phyloP scores from a whole-genome alignment of 2,329 filamentous ascomycete species.

The Scleromitrula shiraiana region DNA sequence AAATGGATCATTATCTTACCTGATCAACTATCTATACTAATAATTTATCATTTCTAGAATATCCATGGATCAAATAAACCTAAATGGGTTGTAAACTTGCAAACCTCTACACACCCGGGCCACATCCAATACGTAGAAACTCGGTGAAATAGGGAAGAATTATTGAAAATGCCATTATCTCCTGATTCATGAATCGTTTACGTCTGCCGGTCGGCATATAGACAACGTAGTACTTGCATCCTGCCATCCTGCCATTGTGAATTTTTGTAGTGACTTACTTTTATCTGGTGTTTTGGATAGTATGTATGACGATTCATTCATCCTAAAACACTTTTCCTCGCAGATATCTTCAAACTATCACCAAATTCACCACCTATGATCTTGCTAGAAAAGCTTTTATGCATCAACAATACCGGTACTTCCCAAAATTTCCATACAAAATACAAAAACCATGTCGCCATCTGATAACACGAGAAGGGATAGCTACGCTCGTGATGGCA shows the following conservation, averaged over 20 bases:
- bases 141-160: too few species aligned
- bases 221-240: slow-evolving; percentile 3
- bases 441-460: slow-evolving; percentile 7
- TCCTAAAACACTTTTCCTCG: not conserved
- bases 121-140: too few species aligned
- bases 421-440: not conserved
- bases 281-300: not conserved
- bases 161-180: slow-evolving; percentile 1
- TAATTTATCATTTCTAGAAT: too few species aligned
- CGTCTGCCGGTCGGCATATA: slow-evolving; percentile 9
- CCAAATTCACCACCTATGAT: not conserved
- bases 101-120: too few species aligned
- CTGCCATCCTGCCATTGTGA: too few species aligned
- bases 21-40: too few species aligned
- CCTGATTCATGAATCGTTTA: slow-evolving; percentile 4
- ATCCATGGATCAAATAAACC: too few species aligned
- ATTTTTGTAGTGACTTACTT: not conserved
- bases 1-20: too few species aligned
- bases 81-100: too few species aligned
- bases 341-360: not conserved
- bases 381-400: slow-evolving; percentile 1
- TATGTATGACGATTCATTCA: not conserved
- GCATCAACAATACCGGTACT: slow-evolving; percentile 1
- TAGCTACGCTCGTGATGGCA: slow-evolving; percentile 3
- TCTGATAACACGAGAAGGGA: slow-evolving; percentile 8